Percentiles rank a stretch among this genome's conserved stretches.
phyloP scores from a whole-genome alignment of 371 early-diverging fungal species.

The Rhizomucor miehei region DNA sequence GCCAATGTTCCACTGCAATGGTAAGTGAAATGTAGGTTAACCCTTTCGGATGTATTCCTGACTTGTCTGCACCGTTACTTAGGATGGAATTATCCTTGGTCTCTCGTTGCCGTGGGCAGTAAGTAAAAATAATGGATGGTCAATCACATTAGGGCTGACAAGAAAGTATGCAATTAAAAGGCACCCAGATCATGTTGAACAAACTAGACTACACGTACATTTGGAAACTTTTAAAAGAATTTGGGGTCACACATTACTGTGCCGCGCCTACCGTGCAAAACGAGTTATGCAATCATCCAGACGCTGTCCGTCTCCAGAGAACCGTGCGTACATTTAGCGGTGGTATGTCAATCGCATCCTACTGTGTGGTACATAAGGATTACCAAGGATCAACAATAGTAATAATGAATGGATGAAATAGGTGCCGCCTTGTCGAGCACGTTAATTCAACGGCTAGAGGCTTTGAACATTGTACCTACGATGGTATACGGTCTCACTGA shows the following conservation, averaged over 20 bases:
- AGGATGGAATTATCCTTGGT: constrained; percentile 70
- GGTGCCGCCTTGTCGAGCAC: constrained; percentile 62
- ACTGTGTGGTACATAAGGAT: background rate
- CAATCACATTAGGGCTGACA: background rate
- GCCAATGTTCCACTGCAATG: constrained; percentile 72
- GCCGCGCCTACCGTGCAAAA: constrained; percentile 72
- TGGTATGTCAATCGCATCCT: constrained; percentile 12
- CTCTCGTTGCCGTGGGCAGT: constrained; percentile 55
- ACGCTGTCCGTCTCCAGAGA: constrained; percentile 38
- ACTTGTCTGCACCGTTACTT: background rate
- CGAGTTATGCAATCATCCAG: constrained; percentile 54
- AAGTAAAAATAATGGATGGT: background rate
- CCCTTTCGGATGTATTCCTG: background rate
- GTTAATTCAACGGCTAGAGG: constrained; percentile 47
- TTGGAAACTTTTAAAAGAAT: constrained; percentile 51
- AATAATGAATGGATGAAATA: too few species aligned
- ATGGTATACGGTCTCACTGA: constrained; percentile 76
- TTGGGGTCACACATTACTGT: constrained; percentile 60
- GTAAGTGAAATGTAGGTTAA: constrained; percentile 11
- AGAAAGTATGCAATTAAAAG: constrained; percentile 6
- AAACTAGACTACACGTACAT: constrained; percentile 61
- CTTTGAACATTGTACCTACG: constrained; percentile 52
- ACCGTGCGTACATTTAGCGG: constrained; percentile 53
- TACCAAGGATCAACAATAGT: background rate
- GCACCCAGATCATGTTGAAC: constrained; percentile 55